These are phyloP conservation scores for Baeospora myosura DNA, from an alignment of 1,284 basidiomycete species.

Conservation along the genomic window DNA sequence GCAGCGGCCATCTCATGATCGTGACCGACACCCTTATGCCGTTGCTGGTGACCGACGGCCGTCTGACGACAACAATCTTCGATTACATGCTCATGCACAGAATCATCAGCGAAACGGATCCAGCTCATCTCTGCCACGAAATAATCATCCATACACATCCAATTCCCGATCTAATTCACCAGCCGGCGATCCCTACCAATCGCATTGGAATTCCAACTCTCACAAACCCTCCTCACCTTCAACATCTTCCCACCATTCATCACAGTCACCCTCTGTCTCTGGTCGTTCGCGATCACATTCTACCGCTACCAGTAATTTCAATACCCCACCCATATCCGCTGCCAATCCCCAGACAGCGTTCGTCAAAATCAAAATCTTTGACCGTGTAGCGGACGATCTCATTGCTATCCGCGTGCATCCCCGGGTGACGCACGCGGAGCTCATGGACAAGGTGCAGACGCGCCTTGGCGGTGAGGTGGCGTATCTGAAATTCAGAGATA, in stretches of 20 bases:
- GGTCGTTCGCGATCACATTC: conserved; percentile 51
- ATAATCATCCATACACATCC: conserved; percentile 26
- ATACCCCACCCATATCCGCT: conserved; percentile 66
- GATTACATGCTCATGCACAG: conserved; percentile 35
- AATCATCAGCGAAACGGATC: conserved; percentile 47
- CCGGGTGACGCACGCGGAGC: conserved; percentile 75
- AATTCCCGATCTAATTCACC: conserved; percentile 40
- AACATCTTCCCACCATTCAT: conserved; percentile 40
- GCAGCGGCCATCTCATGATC: conserved; percentile 27
- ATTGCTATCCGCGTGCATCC: conserved; percentile 98
- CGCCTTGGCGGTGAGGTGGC: conserved; percentile 75
- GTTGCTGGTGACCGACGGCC: conserved; percentile 17
- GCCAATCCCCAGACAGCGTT: conserved; percentile 76
- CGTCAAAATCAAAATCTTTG: conserved; percentile 97
- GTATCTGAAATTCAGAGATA: conserved; percentile 69
- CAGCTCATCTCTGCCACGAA: conserved; percentile 35
- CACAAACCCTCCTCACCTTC: conserved; percentile 29
- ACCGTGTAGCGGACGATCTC: conserved; percentile 85
- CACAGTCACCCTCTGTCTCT: conserved; percentile 31
- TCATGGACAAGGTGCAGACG: conserved; percentile 87
- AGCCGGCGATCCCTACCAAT: conserved; percentile 28
- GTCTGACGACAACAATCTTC: conserved; percentile 21
- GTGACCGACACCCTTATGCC: conserved; percentile 19
- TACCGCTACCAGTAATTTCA: conserved; percentile 42
- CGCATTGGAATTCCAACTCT: conserved; percentile 21